phyloP scores from a whole-genome alignment of 2,329 filamentous ascomycete species.

The Xylariaceae sp. region DNA sequence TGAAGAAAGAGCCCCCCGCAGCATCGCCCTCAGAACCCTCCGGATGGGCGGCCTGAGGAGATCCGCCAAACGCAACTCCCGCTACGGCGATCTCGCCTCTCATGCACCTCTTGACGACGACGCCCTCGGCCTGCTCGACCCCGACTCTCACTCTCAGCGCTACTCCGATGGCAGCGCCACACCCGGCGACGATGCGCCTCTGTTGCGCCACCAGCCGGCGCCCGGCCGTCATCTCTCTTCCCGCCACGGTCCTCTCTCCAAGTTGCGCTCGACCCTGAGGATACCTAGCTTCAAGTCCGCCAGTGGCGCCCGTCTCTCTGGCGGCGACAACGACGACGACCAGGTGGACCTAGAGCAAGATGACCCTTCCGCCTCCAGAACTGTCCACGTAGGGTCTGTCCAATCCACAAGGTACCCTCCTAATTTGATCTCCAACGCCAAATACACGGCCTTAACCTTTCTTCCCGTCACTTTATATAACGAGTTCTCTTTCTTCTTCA shows the following conservation, averaged over 20 bases:
- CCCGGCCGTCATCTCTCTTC: slow-evolving; percentile 36
- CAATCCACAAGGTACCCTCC: slow-evolving; percentile 78
- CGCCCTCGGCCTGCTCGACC: slow-evolving; percentile 61
- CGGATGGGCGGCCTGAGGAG: slow-evolving; percentile 64
- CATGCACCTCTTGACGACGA: slow-evolving; percentile 63
- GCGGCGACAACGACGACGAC: slow-evolving; percentile 50
- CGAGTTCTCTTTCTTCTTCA: slow-evolving; percentile 99
- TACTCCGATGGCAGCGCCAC: slow-evolving; percentile 59
- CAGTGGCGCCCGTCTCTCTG: slow-evolving; percentile 33
- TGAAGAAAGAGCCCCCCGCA: slow-evolving; percentile 48
- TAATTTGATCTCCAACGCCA: slow-evolving; percentile 93
- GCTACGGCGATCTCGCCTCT: slow-evolving; percentile 60
- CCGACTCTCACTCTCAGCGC: slow-evolving; percentile 51
- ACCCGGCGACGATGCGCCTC: slow-evolving; percentile 70
- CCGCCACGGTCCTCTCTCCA: slow-evolving; percentile 43
- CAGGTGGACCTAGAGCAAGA: slow-evolving; percentile 51
- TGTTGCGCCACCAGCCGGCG: slow-evolving; percentile 52
- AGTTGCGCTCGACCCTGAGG: slow-evolving; percentile 53
- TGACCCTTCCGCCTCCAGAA: slow-evolving; percentile 68
- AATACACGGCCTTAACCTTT: slow-evolving; percentile 95
- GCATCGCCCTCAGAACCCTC: slow-evolving; percentile 69
- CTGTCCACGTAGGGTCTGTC: slow-evolving; percentile 69
- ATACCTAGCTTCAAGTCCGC: slow-evolving; percentile 66
- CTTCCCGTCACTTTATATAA: slow-evolving; percentile 94
- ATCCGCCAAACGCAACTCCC: slow-evolving; percentile 51